Conservation (phyloP, 805 yeast species). For the Candida chauliodis region DNA sequence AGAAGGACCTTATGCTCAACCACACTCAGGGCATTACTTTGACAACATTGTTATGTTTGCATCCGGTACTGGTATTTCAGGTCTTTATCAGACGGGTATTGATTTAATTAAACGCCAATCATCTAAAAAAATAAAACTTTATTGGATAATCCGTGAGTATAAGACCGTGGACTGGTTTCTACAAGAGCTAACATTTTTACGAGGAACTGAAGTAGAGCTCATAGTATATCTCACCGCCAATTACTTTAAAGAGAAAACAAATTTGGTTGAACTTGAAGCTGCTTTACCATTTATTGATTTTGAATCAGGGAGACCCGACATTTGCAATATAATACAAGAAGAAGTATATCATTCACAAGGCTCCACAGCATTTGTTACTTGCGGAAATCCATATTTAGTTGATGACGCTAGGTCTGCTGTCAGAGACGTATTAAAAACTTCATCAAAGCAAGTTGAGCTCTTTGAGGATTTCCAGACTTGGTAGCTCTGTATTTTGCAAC, state of each 20-base stretch:
- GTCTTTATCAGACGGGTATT: conserved; percentile 30
- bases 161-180: conserved; percentile 38
- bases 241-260: not conserved
- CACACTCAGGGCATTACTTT: conserved; percentile 27
- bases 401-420: conserved; percentile 53
- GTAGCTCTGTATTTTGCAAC: conserved; percentile 7
- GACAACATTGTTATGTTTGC: conserved; percentile 27
- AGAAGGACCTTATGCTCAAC: conserved; percentile 41
- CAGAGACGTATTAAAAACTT: conserved; percentile 33
- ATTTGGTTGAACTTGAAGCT: not conserved
- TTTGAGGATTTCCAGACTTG: conserved; percentile 40
- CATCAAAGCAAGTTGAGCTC: conserved; percentile 55
- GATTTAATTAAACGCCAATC: conserved; percentile 17
- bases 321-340: conserved; percentile 33
- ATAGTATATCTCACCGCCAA: conserved; percentile 39
- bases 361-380: conserved; percentile 51
- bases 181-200: conserved; percentile 31
- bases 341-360: conserved; percentile 38
- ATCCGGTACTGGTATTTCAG: conserved; percentile 43
- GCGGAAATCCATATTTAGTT: conserved; percentile 61
- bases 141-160: conserved; percentile 41
- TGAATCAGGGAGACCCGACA: conserved; percentile 46
- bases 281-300: conserved; percentile 29
- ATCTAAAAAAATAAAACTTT: conserved; percentile 21
- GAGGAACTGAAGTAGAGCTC: conserved; percentile 30